These are phyloP conservation scores for Cutaneotrichosporon cavernicola DNA, from an alignment of 1,284 basidiomycete genomes.

Conservation along the genomic window DNA sequence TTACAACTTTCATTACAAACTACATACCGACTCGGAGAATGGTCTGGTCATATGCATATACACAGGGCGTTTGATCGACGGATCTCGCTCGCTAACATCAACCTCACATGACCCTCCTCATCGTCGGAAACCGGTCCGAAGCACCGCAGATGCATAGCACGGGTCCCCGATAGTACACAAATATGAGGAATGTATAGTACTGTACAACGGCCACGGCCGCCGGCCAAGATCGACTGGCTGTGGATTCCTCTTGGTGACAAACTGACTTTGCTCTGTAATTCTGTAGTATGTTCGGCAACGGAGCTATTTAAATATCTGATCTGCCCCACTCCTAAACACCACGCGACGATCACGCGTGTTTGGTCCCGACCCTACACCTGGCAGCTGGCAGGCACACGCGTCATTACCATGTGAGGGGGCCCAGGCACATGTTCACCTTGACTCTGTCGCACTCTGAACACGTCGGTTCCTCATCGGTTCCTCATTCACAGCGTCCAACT, in stretches of 20 bases:
- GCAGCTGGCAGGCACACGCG: not conserved
- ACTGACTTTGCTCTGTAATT: no score
- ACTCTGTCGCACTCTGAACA: not conserved
- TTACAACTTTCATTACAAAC: no score
- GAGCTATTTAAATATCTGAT: no score
- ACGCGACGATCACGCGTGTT: not conserved
- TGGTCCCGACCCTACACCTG: slow-evolving; percentile 1
- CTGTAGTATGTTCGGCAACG: no score
- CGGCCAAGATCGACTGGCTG: no score
- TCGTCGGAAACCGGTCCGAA: not conserved
- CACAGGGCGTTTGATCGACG: no score
- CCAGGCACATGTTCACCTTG: not conserved
- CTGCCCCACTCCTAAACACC: not conserved
- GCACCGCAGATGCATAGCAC: not conserved
- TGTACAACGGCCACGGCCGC: no score
- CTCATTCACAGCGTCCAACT: not conserved
- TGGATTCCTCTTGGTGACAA: not conserved
- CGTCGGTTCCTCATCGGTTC: not conserved
- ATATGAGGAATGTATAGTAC: not conserved
- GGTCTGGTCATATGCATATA: not conserved
- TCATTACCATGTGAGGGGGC: not conserved
- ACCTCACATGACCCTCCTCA: not conserved
- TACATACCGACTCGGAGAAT: no score
- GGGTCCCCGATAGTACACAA: not conserved
- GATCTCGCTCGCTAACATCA: not conserved